Evolutionary conservation across 306 rosid genomes (phyloP).

Genomic region (Acacia acuminata): DNA sequence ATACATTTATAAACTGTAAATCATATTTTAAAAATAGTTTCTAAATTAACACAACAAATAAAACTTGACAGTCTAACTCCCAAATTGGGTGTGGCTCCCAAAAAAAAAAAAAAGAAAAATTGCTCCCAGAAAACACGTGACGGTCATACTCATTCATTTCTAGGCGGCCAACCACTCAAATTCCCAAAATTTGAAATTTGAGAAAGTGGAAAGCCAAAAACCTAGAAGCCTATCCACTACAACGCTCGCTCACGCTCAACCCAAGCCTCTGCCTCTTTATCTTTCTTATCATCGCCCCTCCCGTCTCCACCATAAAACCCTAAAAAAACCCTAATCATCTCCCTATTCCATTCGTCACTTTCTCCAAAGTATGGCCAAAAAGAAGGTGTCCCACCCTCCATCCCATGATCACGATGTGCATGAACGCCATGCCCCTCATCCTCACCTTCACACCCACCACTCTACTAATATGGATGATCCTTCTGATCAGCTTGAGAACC

Average conservation of each 20-base stretch:
- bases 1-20: too few species aligned
- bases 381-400: slow-evolving; percentile 47
- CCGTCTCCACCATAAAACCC: slow-evolving; percentile 33
- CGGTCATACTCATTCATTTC: background rate
- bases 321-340: slow-evolving; percentile 44
- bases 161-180: background rate
- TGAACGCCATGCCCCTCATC: slow-evolving; percentile 23
- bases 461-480: slow-evolving; percentile 41
- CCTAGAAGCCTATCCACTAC: background rate
- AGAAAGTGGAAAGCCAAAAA: background rate
- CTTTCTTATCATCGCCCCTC: background rate
- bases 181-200: background rate
- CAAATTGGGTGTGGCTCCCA: background rate
- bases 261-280: background rate
- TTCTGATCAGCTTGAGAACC: slow-evolving; percentile 50
- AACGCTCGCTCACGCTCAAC: background rate
- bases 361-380: slow-evolving; percentile 57
- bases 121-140: background rate
- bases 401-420: slow-evolving; percentile 30
- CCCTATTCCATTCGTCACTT: slow-evolving; percentile 16
- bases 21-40: too few species aligned
- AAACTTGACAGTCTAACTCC: too few species aligned
- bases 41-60: too few species aligned
- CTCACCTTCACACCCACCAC: background rate
- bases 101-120: too few species aligned